A percentile compares a stretch with the other conserved stretches of the same genome.
Evolutionary conservation across 2,329 filamentous ascomycete species (phyloP).

Genomic region (Penicillium sp.): DNA sequence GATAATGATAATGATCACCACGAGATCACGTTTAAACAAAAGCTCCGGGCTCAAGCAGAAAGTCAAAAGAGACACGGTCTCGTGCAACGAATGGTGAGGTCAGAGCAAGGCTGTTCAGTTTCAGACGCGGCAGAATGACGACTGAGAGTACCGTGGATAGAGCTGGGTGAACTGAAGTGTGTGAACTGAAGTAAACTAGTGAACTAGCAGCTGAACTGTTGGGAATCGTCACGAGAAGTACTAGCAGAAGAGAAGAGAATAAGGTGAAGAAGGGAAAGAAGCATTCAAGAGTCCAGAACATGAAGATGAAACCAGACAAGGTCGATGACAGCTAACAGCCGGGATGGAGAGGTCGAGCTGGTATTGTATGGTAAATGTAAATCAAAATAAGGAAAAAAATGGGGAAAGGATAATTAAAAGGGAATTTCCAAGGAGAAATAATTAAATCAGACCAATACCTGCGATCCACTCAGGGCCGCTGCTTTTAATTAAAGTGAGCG

Average conservation of each 20-base stretch:
- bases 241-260: constrained; percentile 2
- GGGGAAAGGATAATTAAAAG: no score
- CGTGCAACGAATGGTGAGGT: constrained; percentile 29
- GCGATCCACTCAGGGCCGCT: constrained; percentile 18
- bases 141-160: not conserved
- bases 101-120: constrained; percentile 16
- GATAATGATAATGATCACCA: not conserved
- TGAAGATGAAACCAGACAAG: constrained; percentile 16
- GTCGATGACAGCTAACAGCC: constrained; percentile 9
- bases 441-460: constrained; percentile 10
- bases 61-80: constrained; percentile 18
- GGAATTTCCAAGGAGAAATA: constrained; percentile 2
- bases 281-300: constrained; percentile 11
- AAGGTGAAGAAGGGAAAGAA: not conserved
- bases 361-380: constrained; percentile 2
- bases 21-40: constrained; percentile 1
- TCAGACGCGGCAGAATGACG: constrained; percentile 3
- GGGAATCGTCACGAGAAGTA: no score
- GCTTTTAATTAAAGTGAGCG: constrained; percentile 25
- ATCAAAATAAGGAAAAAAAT: no score
- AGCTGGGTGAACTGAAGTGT: no score
- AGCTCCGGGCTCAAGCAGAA: constrained; percentile 12
- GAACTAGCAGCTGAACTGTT: no score
- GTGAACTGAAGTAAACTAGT: no score
- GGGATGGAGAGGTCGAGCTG: constrained; percentile 1